Conservation (phyloP, 148 eudicot species). For the Rheum nobile region DNA sequence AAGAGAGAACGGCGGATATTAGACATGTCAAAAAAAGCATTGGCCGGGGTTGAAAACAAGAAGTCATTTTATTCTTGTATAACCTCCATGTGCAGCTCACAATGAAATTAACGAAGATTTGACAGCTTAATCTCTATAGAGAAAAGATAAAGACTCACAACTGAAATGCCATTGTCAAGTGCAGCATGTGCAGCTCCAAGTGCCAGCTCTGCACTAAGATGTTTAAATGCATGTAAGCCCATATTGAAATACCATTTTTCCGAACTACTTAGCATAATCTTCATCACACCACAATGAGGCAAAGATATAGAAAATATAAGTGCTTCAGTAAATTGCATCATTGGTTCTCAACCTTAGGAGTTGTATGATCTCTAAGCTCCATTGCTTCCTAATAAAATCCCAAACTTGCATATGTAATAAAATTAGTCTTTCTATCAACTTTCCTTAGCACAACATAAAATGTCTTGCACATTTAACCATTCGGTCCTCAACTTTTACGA, state of each 20-base stretch:
- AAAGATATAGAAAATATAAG: neutral
- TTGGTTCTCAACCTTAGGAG: neutral
- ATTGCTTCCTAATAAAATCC: neutral
- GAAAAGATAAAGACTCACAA: slow-evolving; percentile 31
- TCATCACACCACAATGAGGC: neutral
- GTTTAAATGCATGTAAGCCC: neutral
- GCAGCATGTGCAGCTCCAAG: slow-evolving; percentile 84
- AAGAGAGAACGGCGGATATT: too few species aligned
- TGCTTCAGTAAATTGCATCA: neutral
- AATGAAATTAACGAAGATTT: neutral
- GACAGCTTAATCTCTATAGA: too few species aligned
- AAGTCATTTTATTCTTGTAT: neutral
- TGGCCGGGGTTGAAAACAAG: neutral
- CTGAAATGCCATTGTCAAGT: slow-evolving; percentile 52
- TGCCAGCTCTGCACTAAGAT: slow-evolving; percentile 58
- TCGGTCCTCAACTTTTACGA: too few species aligned
- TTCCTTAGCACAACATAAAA: too few species aligned
- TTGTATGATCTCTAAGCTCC: neutral
- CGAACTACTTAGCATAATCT: neutral
- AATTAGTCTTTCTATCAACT: too few species aligned
- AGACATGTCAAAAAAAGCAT: too few species aligned
- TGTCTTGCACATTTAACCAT: too few species aligned
- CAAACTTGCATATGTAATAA: neutral
- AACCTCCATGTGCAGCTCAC: neutral
- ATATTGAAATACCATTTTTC: neutral